Evolutionary conservation across 371 early-diverging fungal genomes (phyloP), one percentile per base, ranked within the genome.

Genomic region (Batkoa obscura): DNA sequence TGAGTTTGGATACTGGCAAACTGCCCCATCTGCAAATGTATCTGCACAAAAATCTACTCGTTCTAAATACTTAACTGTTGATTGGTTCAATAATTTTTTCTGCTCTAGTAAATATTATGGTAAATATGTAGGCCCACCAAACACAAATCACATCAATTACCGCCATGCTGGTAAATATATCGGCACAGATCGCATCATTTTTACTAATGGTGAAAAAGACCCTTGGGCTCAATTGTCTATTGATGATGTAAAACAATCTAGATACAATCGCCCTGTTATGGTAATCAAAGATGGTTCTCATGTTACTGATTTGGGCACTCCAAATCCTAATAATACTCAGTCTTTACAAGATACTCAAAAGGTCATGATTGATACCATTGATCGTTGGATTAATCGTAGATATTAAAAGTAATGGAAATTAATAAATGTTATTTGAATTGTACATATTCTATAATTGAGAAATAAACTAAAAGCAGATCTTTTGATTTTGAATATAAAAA

Each of bases 1-100:
- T 31, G 76, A 84, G 62, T 83, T 74, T 50, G 83, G 77, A 13
- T 83, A 73, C 62, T 76, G 75, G 72, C 79, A 79, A 65, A 70
- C 70, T 9, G 73, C 71, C 4, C 68, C 75, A 12, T 17, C 45
- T 23, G 17, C 10, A n/a, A 3, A 3, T 4, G 15, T 15, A 45
- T 45, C 45, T 45, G 8, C 45, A 36, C 34, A 35, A n/a, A 9
- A 38, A 5, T 12, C 53, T 30, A 12, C 39, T 12, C 56, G 56
- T 2, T 55, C 56, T 15, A 43, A 10, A 1, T n/a, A 42, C 45
- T 35, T 55, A n/a, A 55, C 56, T 34, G 46, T 30, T 6, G 56
- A 55, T 17, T 55, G 41, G 34, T 41, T 42, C 56, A 55, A 55
- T 34, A 13, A 43, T 47, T 55, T 55, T 47, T 55, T 43, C 46